Conservation (phyloP, 345 rosid genomes). For the Schrenkiella parvula region DNA sequence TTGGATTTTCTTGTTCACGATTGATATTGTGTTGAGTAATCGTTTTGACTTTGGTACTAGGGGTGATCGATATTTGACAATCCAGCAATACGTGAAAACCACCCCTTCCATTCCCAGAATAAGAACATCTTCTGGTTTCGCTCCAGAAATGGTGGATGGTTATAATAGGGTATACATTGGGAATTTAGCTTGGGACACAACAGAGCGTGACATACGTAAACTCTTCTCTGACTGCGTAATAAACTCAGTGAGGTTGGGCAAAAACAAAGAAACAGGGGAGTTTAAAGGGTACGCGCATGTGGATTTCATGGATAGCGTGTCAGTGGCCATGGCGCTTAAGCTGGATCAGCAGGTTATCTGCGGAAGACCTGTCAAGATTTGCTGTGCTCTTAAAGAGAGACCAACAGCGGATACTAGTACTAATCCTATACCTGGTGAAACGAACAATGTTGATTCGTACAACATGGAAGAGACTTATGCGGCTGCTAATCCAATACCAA, state of each 20-base stretch:
- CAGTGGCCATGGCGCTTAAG: constrained; percentile 65
- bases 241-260: constrained; percentile 67
- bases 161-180: constrained; percentile 85
- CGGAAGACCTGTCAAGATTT: constrained; percentile 82
- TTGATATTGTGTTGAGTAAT: background rate
- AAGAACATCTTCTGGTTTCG: constrained; percentile 45
- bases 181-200: constrained; percentile 83
- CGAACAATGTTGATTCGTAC: constrained; percentile 10
- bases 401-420: constrained; percentile 13
- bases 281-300: constrained; percentile 88
- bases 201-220: constrained; percentile 62
- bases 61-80: constrained; percentile 83
- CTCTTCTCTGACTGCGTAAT: constrained; percentile 73
- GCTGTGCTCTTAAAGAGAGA: constrained; percentile 72
- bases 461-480: constrained; percentile 12
- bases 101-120: constrained; percentile 31
- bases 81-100: constrained; percentile 60
- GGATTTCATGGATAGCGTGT: constrained; percentile 64
- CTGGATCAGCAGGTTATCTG: constrained; percentile 65
- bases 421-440: constrained; percentile 14
- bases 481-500: background rate
- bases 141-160: constrained; percentile 66
- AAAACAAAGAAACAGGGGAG: constrained; percentile 76
- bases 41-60: constrained; percentile 39
- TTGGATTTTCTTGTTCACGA: background rate